Conservation (phyloP, 2,329 filamentous ascomycete genomes). For the Clarireedia monteithiana region DNA sequence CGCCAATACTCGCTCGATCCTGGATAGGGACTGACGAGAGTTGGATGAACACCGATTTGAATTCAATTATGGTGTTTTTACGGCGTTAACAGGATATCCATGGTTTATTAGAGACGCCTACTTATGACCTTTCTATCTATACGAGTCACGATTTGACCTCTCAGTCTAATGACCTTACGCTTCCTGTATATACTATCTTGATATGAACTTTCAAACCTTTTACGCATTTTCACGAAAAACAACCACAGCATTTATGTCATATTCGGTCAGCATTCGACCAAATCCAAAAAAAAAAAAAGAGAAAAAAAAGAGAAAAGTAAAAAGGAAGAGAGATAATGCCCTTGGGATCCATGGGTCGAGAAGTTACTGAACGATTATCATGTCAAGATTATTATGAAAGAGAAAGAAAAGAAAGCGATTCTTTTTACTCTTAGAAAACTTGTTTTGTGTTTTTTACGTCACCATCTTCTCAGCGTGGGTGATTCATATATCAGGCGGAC, state of each 20-base stretch:
- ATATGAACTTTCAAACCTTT: conserved; percentile 10
- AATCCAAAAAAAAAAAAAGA: background rate
- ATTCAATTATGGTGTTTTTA: conserved; percentile 15
- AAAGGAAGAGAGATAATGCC: background rate
- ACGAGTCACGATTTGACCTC: conserved; percentile 17
- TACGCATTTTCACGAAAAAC: conserved; percentile 23
- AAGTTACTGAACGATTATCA: conserved; percentile 8
- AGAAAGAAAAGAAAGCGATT: background rate
- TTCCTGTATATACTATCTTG: conserved; percentile 22
- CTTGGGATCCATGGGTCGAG: conserved; percentile 2
- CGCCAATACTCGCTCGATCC: conserved; percentile 20
- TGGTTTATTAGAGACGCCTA: conserved; percentile 11
- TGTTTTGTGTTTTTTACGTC: conserved; percentile 3
- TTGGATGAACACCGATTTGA: conserved; percentile 24
- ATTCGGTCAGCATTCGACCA: background rate
- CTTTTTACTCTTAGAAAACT: background rate
- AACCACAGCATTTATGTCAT: conserved; percentile 1
- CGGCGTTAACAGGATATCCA: conserved; percentile 21
- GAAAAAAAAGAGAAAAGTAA: background rate
- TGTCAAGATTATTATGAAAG: conserved; percentile 10
- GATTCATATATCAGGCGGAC: background rate
- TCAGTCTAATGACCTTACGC: conserved; percentile 12
- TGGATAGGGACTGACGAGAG: conserved; percentile 25
- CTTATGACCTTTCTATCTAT: conserved; percentile 6
- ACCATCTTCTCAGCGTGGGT: too few relatives aligned